Conservation (phyloP, 163 green algal genomes). For the Volvox carteri region DNA sequence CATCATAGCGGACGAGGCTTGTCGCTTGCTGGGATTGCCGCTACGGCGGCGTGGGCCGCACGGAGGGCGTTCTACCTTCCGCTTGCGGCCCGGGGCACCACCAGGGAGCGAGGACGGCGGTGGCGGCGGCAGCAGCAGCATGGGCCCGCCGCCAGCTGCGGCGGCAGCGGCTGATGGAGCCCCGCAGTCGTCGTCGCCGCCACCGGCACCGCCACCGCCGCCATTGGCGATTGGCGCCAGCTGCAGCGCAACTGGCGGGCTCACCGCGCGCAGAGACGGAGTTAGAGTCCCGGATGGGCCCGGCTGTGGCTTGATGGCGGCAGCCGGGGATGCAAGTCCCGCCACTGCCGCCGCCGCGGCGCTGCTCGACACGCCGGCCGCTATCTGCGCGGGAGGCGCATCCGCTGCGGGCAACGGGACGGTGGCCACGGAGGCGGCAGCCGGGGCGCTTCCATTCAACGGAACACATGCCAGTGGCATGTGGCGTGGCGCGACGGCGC, state of each 20-base stretch:
- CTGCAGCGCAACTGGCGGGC: neutral
- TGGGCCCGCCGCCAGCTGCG: too few relatives aligned
- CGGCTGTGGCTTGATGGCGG: neutral
- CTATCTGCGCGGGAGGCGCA: too few relatives aligned
- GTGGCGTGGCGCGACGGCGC: too few relatives aligned
- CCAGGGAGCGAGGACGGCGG: neutral
- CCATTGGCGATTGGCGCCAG: too few relatives aligned
- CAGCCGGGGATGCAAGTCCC: neutral
- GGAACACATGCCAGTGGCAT: too few relatives aligned
- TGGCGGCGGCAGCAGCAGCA: neutral
- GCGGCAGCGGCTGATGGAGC: neutral
- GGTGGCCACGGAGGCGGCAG: too few relatives aligned
- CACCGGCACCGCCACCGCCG: neutral
- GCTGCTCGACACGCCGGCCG: too few relatives aligned
- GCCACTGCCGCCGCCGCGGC: too few relatives aligned
- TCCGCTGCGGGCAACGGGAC: too few relatives aligned
- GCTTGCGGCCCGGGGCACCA: neutral
- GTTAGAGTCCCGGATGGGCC: too few relatives aligned
- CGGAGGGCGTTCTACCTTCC: slow-evolving; percentile 14
- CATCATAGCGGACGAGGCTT: neutral
- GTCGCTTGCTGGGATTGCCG: slow-evolving; percentile 13
- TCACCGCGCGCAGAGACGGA: neutral
- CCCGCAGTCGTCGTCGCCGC: neutral
- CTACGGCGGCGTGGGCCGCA: neutral
- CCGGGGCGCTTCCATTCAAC: too few relatives aligned